Conservation (phyloP, 2,329 filamentous ascomycete genomes). For the Ceratocystis cacaofunesta region DNA sequence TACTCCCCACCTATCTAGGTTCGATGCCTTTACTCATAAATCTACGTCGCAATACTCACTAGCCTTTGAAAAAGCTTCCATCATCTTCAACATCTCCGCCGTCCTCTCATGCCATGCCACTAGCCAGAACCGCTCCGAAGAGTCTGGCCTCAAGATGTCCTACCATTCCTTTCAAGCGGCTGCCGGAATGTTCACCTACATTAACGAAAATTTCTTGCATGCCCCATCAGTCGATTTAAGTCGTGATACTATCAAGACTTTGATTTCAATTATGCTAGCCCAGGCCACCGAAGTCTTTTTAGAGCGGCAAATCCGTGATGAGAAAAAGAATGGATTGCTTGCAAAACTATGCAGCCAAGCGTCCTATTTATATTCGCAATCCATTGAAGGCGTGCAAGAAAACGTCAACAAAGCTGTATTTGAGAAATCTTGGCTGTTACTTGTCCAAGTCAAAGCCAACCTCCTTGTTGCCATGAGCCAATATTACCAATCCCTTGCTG, state of each 20-base stretch:
- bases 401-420: conserved; percentile 85
- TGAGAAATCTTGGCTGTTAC: conserved; percentile 79
- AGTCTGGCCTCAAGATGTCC: conserved; percentile 83
- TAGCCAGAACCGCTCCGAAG: conserved; percentile 79
- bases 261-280: conserved; percentile 85
- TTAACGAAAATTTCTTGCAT: conserved; percentile 98
- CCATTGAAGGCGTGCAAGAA: conserved; percentile 78
- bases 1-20: conserved; percentile 42
- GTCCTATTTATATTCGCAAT: conserved; percentile 73
- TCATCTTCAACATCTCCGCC: conserved; percentile 98
- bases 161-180: conserved; percentile 98
- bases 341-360: conserved; percentile 90
- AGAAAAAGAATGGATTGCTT: conserved; percentile 80
- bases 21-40: conserved; percentile 98
- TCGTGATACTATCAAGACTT: conserved; percentile 83
- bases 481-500: conserved; percentile 83
- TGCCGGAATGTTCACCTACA: conserved; percentile 99
- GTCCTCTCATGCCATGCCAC: conserved; percentile 93
- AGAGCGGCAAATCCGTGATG: conserved; percentile 85
- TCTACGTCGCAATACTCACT: conserved; percentile 93
- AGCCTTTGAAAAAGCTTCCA: conserved; percentile 95
- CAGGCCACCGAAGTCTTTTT: conserved; percentile 96
- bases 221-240: conserved; percentile 93
- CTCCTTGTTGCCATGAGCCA: conserved; percentile 77
- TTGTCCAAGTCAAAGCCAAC: conserved; percentile 71